Evolutionary conservation across 2,329 filamentous ascomycete genomes (phyloP), one percentile per base, ranked within the genome.

Genomic region (Salinomyces thailandicus): DNA sequence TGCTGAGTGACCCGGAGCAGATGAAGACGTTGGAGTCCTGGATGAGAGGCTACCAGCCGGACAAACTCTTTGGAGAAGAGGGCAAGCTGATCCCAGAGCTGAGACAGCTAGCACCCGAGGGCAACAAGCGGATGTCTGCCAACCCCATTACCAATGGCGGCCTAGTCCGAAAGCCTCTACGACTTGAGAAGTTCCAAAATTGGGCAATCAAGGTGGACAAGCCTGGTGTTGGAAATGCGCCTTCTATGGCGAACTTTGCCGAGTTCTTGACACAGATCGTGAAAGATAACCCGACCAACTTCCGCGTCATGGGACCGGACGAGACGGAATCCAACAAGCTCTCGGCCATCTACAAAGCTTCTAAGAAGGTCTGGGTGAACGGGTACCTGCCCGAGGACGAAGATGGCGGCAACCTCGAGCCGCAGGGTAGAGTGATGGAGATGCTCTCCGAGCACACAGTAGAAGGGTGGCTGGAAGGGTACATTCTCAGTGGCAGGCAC

Each of bases 291-390:
- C 67, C 63, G 46, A 67, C 64, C 39, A 79, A 72, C 53, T 87
- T 87, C 69, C 78, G 82, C 29, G 67, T 86, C 5, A 84, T 85
- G 47, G 81, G 81, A 0, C 82, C 82, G 0, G 82, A 87, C 52
- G 82, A 87, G 68, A 86, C 81, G 0, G 77, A 86, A 55, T 85
- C 80, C 15, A 87, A 87, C 63, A 86, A 87, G 61, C 73, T 87
- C 2, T 69, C 64, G 1, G 71, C 70, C 16, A 76, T 87, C 31
- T 86, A 86, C 57, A 70, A 80, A 39, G 79, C 73, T 1, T 77
- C 77, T 4, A 81, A 85, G 69, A 86, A 86, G 60, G 80, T 83
- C 3, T 86, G 82, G 81, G 67, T 86, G 64, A 81, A 74, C 5
- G 81, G 84, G 33, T 83, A 81, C 56, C 81, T 86, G 43, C 77